These are phyloP conservation scores for Chrysoporthe austroafricana DNA, from an alignment of 2,329 filamentous ascomycete genomes.

Conservation along the genomic window DNA sequence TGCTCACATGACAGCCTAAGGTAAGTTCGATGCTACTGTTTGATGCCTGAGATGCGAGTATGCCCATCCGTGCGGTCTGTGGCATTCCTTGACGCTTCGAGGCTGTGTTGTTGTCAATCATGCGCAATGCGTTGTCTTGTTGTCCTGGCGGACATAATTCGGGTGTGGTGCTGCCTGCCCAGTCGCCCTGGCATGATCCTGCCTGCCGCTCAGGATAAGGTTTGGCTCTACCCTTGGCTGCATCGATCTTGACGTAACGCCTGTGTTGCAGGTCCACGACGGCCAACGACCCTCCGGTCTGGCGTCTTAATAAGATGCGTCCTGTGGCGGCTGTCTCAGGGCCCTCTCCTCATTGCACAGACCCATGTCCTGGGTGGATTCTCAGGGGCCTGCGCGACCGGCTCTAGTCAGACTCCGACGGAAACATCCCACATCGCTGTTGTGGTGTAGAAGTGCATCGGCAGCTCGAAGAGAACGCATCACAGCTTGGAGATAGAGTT, in stretches of 20 bases:
- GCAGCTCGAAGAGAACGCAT: not conserved
- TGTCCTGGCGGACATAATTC: not conserved
- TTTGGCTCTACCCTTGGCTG: not conserved
- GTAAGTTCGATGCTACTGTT: not conserved
- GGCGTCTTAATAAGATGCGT: not conserved
- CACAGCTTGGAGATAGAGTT: not conserved
- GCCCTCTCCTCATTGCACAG: not conserved
- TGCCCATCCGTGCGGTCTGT: not conserved
- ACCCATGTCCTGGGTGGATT: not conserved
- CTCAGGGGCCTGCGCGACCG: not conserved
- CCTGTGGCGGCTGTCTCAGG: not conserved
- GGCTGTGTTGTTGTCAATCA: not conserved
- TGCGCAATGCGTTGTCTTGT: constrained; percentile 3
- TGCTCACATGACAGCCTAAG: not conserved
- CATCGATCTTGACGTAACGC: constrained; percentile 10
- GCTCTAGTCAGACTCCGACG: not conserved
- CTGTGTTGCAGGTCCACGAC: not conserved
- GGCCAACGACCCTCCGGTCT: not conserved
- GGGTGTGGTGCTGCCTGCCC: constrained; percentile 4
- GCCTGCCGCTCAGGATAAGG: constrained; percentile 16
- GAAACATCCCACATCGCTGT: not conserved
- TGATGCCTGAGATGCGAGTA: not conserved
- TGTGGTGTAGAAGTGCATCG: not conserved
- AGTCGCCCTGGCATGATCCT: not conserved
- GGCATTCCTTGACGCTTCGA: not conserved